These are phyloP conservation scores for Kalmanozyma brasiliensis DNA, from an alignment of 1,284 basidiomycete genomes.

Conservation along the genomic window DNA sequence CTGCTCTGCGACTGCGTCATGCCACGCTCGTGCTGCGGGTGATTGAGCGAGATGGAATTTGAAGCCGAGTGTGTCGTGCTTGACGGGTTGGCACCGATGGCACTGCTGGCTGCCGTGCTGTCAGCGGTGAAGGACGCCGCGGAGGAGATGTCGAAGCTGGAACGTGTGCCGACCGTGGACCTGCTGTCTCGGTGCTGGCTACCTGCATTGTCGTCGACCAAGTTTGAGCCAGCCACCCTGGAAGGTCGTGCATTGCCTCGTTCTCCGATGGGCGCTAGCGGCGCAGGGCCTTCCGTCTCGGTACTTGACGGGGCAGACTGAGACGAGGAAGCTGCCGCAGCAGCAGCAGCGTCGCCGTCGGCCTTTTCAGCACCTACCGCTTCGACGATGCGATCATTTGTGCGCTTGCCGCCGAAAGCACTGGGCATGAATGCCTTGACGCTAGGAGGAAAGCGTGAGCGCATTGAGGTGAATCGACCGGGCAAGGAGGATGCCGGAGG, in stretches of 20 bases:
- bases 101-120: conserved; percentile 58
- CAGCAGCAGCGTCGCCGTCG: conserved; percentile 34
- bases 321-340: conserved; percentile 9
- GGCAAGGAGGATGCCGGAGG: conserved; percentile 48
- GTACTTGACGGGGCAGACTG: not conserved
- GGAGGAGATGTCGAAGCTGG: conserved; percentile 56
- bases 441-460: conserved; percentile 61
- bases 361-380: conserved; percentile 53
- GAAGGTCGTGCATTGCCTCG: conserved; percentile 31
- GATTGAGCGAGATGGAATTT: conserved; percentile 46
- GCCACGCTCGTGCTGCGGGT: conserved; percentile 26
- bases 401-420: conserved; percentile 61
- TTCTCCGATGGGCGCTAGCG: conserved; percentile 36
- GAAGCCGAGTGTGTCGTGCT: conserved; percentile 56
- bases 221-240: conserved; percentile 16
- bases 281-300: conserved; percentile 22
- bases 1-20: conserved; percentile 45
- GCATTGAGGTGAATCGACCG: conserved; percentile 60
- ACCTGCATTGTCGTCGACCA: conserved; percentile 21
- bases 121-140: conserved; percentile 52
- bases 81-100: conserved; percentile 33
- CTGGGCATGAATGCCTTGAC: conserved; percentile 65
- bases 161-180: conserved; percentile 58
- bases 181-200: conserved; percentile 54
- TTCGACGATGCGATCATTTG: conserved; percentile 61